Conservation (phyloP, 2,329 filamentous ascomycete genomes). For the Fusarium incarnatum region DNA sequence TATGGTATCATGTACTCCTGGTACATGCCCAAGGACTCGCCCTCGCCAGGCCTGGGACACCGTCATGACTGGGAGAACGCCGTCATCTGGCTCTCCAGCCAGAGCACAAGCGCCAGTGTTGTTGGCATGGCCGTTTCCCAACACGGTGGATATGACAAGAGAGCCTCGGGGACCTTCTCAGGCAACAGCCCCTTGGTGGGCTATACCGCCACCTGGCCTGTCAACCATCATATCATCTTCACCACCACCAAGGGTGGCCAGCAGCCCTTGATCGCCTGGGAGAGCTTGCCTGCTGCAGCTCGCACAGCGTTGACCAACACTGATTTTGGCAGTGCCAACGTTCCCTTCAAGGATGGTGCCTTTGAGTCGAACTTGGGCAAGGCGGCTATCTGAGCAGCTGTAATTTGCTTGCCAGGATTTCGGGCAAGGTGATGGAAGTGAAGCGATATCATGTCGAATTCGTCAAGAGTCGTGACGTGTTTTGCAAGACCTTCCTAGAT, state of each 20-base stretch:
- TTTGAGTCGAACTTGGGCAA: constrained; percentile 43
- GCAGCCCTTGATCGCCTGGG: constrained; percentile 60
- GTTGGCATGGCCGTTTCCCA: constrained; percentile 53
- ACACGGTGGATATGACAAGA: constrained; percentile 52
- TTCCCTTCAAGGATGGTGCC: constrained; percentile 54
- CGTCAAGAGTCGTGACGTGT: not conserved
- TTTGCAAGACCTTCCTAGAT: not conserved
- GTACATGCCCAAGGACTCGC: constrained; percentile 61
- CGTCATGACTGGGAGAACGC: constrained; percentile 46
- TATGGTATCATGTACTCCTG: constrained; percentile 59
- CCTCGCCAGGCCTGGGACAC: constrained; percentile 46
- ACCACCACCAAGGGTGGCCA: constrained; percentile 53
- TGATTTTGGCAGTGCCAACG: constrained; percentile 58
- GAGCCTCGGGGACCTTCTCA: constrained; percentile 40
- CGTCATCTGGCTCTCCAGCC: constrained; percentile 46
- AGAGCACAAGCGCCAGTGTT: constrained; percentile 43
- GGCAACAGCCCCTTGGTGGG: constrained; percentile 49
- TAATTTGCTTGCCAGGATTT: not conserved
- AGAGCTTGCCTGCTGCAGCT: constrained; percentile 53
- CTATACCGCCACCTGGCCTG: constrained; percentile 49
- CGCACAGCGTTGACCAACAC: constrained; percentile 53
- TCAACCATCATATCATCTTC: constrained; percentile 54
- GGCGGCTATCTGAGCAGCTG: constrained; percentile 24
- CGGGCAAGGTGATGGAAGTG: not conserved
- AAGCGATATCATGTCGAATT: not conserved